These are phyloP conservation scores for Nidularia sp. DNA, from an alignment of 768 basidiomycete genomes.

Conservation along the genomic window DNA sequence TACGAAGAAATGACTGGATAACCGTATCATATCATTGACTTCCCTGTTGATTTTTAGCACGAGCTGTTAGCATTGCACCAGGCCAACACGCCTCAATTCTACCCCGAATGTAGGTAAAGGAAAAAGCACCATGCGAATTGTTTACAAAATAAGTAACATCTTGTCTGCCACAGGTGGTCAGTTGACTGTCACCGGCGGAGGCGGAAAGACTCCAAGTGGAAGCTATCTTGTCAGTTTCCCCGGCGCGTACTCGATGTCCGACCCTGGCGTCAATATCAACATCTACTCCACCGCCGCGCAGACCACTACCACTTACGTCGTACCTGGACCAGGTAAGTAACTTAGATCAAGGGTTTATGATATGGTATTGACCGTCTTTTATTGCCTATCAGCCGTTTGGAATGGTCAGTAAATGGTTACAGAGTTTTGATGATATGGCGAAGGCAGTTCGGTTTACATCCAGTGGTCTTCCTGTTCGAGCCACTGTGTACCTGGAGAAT, in stretches of 20 bases:
- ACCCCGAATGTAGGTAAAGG: conserved; percentile 25
- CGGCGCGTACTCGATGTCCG: conserved; percentile 26
- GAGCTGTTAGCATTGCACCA: conserved; percentile 33
- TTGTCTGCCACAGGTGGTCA: conserved; percentile 18
- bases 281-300: conserved; percentile 28
- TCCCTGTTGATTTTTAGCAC: conserved; percentile 10
- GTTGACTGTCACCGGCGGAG: conserved; percentile 30
- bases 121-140: no score
- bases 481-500: no score
- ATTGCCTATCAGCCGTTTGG: conserved; percentile 12
- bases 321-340: conserved; percentile 27
- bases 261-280: conserved; percentile 31
- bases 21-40: no score
- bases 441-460: no score
- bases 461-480: no score
- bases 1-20: conserved; percentile 2
- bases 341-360: neutral
- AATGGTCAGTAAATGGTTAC: conserved; percentile 8
- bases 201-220: conserved; percentile 24
- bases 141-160: no score
- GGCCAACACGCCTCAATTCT: conserved; percentile 34
- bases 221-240: conserved; percentile 30
- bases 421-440: no score
- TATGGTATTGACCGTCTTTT: neutral
- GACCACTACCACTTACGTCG: conserved; percentile 23